phyloP scores from a whole-genome alignment of 176 grass and related monocot species.

The Lolium rigidum region DNA sequence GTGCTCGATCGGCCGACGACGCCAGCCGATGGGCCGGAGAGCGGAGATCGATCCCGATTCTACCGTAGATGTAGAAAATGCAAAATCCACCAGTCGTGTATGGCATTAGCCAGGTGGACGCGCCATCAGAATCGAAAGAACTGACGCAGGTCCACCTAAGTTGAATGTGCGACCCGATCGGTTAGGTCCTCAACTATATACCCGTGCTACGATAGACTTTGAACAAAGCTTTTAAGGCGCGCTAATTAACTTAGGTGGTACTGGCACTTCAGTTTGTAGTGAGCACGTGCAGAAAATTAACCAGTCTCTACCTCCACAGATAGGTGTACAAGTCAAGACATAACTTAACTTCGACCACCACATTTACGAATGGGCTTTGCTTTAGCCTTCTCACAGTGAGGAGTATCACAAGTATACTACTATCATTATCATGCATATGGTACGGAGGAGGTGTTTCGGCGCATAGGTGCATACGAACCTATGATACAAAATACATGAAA shows the following conservation, averaged over 20 bases:
- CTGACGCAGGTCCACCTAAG: neutral
- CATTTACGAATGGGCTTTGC: slow-evolving; percentile 2
- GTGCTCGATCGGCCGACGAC: neutral
- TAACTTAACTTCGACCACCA: neutral
- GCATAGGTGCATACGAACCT: no score
- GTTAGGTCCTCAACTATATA: neutral
- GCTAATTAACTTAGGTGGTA: slow-evolving; percentile 23
- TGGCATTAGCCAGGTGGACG: neutral
- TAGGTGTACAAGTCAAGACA: neutral
- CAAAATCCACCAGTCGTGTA: no score
- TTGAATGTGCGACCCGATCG: neutral
- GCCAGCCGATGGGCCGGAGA: neutral
- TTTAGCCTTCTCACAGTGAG: no score
- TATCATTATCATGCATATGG: no score
- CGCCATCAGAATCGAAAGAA: neutral
- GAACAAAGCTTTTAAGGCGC: neutral
- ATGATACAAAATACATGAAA: no score
- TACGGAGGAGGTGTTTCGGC: no score
- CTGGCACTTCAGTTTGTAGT: neutral
- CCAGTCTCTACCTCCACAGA: neutral
- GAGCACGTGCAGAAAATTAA: neutral
- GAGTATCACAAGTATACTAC: no score
- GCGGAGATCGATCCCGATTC: neutral
- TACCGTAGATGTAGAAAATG: no score
- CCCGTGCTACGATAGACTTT: neutral